phyloP scores from a whole-genome alignment of 192 early-diverging fungal species.

The Glomus cerebriforme region DNA sequence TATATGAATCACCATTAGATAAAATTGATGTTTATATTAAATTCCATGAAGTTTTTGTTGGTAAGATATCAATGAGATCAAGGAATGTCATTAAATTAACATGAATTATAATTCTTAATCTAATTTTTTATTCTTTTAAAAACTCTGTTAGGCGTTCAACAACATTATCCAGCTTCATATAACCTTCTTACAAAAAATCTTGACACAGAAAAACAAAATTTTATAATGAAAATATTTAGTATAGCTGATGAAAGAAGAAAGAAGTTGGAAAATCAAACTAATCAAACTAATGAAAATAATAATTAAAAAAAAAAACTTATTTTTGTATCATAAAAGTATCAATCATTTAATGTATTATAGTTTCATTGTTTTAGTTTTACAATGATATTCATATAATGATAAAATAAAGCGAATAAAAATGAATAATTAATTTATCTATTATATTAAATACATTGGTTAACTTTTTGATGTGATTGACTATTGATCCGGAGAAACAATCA shows the following conservation, averaged over 20 bases:
- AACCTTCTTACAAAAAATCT: constrained; percentile 57
- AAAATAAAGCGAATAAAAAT: too few species aligned
- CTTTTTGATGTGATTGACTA: too few species aligned
- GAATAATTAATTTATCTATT: too few species aligned
- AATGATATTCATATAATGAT: too few species aligned
- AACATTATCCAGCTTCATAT: constrained; percentile 57
- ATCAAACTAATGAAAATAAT: not conserved
- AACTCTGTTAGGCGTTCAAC: constrained; percentile 49
- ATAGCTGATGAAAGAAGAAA: constrained; percentile 40
- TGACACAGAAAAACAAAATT: constrained; percentile 50
- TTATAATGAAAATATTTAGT: constrained; percentile 50
- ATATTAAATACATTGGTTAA: too few species aligned
- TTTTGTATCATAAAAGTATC: too few species aligned
- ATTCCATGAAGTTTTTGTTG: constrained; percentile 67
- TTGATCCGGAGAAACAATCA: too few species aligned
- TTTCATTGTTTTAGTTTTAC: too few species aligned
- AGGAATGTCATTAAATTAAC: not conserved
- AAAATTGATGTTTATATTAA: constrained; percentile 71
- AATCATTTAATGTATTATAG: too few species aligned
- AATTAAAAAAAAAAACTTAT: not conserved
- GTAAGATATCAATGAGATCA: constrained; percentile 41
- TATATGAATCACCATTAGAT: constrained; percentile 80
- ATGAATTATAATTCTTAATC: not conserved
- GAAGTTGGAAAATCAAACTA: not conserved
- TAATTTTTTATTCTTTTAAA: not conserved